Percentiles rank a stretch among this genome's conserved stretches.
Evolutionary conservation across 495 filamentous ascomycete genomes (phyloP).

Genomic region (Penicillium paxilli): DNA sequence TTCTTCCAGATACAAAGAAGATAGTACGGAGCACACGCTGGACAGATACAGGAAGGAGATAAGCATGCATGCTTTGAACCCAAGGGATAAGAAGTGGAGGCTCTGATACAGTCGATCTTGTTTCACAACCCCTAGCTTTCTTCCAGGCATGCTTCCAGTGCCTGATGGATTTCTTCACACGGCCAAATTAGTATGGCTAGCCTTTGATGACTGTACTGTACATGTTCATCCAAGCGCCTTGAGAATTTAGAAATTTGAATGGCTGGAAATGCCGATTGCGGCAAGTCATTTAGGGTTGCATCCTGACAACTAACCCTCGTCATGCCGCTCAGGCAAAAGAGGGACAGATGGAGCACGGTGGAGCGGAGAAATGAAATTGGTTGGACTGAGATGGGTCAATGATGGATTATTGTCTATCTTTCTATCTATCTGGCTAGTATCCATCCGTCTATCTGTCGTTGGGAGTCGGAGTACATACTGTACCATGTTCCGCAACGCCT

Average conservation of each 20-base stretch:
- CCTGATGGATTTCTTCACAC: neutral
- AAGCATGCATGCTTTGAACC: neutral
- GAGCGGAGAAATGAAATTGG: neutral
- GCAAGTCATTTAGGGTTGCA: constrained; percentile 9
- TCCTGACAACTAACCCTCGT: neutral
- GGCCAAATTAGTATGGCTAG: neutral
- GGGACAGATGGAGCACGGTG: neutral
- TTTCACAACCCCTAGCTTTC: neutral
- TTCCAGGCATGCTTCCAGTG: neutral
- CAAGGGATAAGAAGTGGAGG: neutral
- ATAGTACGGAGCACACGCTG: neutral
- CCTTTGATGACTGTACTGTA: neutral
- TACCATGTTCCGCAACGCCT: no score
- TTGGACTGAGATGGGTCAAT: no score
- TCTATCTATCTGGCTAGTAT: neutral
- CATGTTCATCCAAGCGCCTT: no score
- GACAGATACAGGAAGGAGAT: neutral
- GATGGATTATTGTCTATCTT: no score
- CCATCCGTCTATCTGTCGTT: neutral
- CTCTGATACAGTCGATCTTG: neutral
- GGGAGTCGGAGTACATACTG: neutral
- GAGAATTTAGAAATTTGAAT: no score
- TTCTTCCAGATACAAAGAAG: no score
- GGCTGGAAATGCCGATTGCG: constrained; percentile 3
- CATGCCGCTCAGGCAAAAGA: neutral